Percentiles rank a stretch among this genome's conserved stretches.
Conservation (phyloP, 345 rosid genomes). For the Eutrema japonicum region DNA sequence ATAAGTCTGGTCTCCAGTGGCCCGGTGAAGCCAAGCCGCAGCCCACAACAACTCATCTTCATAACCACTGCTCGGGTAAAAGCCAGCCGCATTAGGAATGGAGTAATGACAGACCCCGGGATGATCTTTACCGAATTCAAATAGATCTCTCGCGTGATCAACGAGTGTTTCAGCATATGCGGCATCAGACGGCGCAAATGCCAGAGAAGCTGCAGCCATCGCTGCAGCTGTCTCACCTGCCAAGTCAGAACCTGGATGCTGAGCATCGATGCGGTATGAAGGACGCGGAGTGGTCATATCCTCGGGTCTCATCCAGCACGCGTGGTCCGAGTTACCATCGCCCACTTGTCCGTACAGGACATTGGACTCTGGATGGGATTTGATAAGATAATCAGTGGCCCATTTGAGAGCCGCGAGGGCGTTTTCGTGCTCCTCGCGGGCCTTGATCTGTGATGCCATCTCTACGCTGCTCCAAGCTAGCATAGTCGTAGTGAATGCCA, state of each 20-base stretch:
- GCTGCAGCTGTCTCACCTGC: conserved; percentile 76
- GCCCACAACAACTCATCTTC: conserved; percentile 94
- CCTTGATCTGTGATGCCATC: conserved; percentile 47
- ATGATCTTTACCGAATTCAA: conserved; percentile 46
- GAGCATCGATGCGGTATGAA: conserved; percentile 45
- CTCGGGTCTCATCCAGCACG: conserved; percentile 76
- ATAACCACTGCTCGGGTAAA: conserved; percentile 54
- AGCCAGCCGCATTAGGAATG: conserved; percentile 44
- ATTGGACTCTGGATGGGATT: conserved; percentile 59
- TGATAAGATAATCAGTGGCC: conserved; percentile 76
- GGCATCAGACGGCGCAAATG: conserved; percentile 42
- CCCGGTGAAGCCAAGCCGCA: conserved; percentile 91
- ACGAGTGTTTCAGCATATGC: conserved; percentile 53
- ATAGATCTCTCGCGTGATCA: conserved; percentile 57
- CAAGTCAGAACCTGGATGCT: conserved; percentile 71
- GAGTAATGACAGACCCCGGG: conserved; percentile 46
- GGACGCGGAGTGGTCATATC: conserved; percentile 72
- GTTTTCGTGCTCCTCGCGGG: conserved; percentile 46
- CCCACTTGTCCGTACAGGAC: conserved; percentile 67
- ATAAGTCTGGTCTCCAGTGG: conserved; percentile 72
- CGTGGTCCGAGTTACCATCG: conserved; percentile 59
- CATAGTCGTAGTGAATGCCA: conserved; percentile 76
- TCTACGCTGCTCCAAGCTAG: conserved; percentile 74
- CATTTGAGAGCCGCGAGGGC: conserved; percentile 59
- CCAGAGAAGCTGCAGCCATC: conserved; percentile 69